These are phyloP conservation scores for Kwoniella newhampshirensis DNA, from an alignment of 768 basidiomycete species.

Conservation along the genomic window DNA sequence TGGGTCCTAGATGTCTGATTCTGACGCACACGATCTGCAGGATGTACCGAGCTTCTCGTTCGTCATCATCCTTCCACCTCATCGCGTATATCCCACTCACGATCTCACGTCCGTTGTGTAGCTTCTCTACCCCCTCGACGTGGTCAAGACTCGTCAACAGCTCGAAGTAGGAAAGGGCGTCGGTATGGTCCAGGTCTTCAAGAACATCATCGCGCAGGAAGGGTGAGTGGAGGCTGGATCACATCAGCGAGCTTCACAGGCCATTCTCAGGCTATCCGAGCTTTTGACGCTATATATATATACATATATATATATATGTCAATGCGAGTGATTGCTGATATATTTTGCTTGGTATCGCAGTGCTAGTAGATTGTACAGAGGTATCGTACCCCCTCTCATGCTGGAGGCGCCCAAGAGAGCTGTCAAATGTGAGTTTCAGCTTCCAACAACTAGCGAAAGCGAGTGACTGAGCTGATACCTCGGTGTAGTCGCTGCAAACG, in stretches of 20 bases:
- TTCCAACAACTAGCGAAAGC: constrained; percentile 23
- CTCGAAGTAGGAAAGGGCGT: constrained; percentile 79
- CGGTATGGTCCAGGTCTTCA: constrained; percentile 80
- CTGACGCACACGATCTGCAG: constrained; percentile 56
- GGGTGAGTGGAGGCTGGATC: constrained; percentile 73
- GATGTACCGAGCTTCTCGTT: constrained; percentile 55
- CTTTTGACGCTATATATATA: too few species aligned
- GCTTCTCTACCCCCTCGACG: constrained; percentile 64
- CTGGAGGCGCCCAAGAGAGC: constrained; percentile 98
- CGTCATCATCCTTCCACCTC: constrained; percentile 76
- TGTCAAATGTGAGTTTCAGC: constrained; percentile 63
- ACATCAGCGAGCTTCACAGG: neutral
- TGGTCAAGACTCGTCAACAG: constrained; percentile 98
- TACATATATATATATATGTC: too few species aligned
- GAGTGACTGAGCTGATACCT: constrained; percentile 3
- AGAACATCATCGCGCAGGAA: constrained; percentile 79
- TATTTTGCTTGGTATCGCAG: too few species aligned
- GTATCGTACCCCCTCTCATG: constrained; percentile 90
- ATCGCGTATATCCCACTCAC: neutral
- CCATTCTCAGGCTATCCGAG: too few species aligned
- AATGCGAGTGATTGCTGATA: too few species aligned
- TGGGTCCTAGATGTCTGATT: too few species aligned
- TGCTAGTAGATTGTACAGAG: constrained; percentile 71
- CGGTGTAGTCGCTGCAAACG: constrained; percentile 43
- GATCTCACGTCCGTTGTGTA: constrained; percentile 6